phyloP scores from a whole-genome alignment of 345 rosid species.

The Melastoma malabathricum region DNA sequence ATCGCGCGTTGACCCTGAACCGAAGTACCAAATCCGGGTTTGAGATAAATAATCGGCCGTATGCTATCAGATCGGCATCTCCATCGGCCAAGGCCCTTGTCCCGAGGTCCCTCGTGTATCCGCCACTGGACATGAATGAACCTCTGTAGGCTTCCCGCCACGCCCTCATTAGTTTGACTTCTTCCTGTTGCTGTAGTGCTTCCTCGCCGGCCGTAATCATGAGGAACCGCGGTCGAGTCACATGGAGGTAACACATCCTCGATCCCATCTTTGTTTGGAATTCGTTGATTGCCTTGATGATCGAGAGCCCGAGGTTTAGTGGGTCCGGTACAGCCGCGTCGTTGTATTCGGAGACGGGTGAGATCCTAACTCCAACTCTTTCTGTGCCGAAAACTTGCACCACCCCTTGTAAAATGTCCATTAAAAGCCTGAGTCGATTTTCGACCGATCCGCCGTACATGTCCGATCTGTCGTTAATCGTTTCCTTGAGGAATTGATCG shows the following conservation, averaged over 20 bases:
- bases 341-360: neutral
- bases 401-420: neutral
- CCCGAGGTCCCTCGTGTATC: slow-evolving; percentile 5
- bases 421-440: slow-evolving; percentile 3
- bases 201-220: neutral
- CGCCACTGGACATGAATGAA: slow-evolving; percentile 5
- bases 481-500: slow-evolving; percentile 11
- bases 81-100: neutral
- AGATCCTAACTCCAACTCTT: slow-evolving; percentile 5
- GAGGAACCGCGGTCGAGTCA: neutral
- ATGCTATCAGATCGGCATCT: slow-evolving; percentile 1
- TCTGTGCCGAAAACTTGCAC: neutral
- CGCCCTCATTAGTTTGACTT: neutral
- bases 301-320: slow-evolving; percentile 7
- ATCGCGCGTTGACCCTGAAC: slow-evolving; percentile 3
- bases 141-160: slow-evolving; percentile 4
- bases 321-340: slow-evolving; percentile 4
- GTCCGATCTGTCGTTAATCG: slow-evolving; percentile 8
- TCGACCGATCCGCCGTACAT: slow-evolving; percentile 6
- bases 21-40: slow-evolving; percentile 4
- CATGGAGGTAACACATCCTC: neutral
- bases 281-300: neutral
- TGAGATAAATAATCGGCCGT: slow-evolving; percentile 5
- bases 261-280: neutral
- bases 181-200: neutral